Evolutionary conservation across 78 protist genomes (phyloP), one percentile per base, ranked within the genome.

Genomic region (Chrysochromulina tobinii): DNA sequence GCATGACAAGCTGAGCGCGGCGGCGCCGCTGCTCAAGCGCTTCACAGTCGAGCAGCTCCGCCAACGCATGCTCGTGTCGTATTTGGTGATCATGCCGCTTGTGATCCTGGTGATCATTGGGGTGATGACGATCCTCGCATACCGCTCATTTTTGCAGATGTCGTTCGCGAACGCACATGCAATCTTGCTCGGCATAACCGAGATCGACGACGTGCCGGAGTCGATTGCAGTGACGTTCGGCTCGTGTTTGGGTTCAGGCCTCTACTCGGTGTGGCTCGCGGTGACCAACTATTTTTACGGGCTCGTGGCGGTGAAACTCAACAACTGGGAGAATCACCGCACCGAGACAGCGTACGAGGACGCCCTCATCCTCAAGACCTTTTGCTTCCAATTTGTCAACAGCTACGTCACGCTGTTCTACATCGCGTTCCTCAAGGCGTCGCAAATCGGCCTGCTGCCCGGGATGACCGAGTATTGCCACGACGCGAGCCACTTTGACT

Each of bases 351-450:
- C 89, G 68, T 94, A 57, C 64, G 92, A 94, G 53, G 81, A 90
- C 68, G 6, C 51, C 23, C 93, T 94, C n/a, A 91, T 91, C 38
- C 3, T 88, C 75, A 96, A 96, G 87, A 23, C 73, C 3, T 95
- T 95, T 79, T 48, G 89, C 58, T 96, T 96, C 83, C 96, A 96
- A 88, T 95, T 94, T 81, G 92, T 96, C 79, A 96, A 96, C 89
- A 38, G 88, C 23, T 96, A 90, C 92, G 66, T 91, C 27, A 58
- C 95, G 57, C 59, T 94, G 6, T 90, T 93, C 77, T 96, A 96
- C 93, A 89, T 95, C 58, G 95, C 97, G 21, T 96, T 96, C 81
- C 25, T 92, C 50, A 93, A 93, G 91, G 25, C 53, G 3, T 1
- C 0, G 68, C 14, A 23, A n/a, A 9, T 75, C 20, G 1, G 57